A percentile compares a stretch with the other conserved stretches of the same genome.
Conservation (phyloP, 208 protist species). For the Leishmania mexicana region DNA sequence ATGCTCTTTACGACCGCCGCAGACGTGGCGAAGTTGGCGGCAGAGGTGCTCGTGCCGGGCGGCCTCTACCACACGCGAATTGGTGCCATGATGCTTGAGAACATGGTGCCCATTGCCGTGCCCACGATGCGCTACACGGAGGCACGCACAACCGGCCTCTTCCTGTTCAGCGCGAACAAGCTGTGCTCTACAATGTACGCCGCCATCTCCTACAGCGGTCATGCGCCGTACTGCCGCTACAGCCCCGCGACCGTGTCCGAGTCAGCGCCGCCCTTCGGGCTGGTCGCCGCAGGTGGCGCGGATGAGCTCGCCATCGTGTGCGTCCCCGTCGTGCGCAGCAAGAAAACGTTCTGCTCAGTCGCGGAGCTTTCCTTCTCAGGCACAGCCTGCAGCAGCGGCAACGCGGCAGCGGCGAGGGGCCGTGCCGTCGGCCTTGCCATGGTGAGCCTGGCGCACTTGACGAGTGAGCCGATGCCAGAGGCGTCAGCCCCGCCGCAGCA, state of each 20-base stretch:
- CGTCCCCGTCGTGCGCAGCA: slow-evolving; percentile 1
- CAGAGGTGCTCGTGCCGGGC: slow-evolving; percentile 35
- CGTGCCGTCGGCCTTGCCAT: slow-evolving; percentile 20
- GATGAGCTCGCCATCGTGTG: slow-evolving; percentile 52
- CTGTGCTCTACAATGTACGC: slow-evolving; percentile 24
- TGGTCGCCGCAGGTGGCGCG: slow-evolving; percentile 24
- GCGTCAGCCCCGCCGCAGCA: neutral
- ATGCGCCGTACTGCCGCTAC: slow-evolving; percentile 21
- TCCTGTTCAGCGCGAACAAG: slow-evolving; percentile 22
- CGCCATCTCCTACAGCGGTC: neutral
- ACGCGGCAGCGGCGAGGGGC: neutral
- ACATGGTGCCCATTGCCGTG: neutral
- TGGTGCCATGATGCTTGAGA: slow-evolving; percentile 22
- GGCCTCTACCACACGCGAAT: slow-evolving; percentile 30
- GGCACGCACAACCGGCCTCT: slow-evolving; percentile 33
- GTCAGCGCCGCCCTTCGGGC: slow-evolving; percentile 27
- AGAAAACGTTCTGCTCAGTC: slow-evolving; percentile 17
- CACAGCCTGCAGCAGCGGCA: neutral
- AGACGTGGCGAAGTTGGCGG: slow-evolving; percentile 38
- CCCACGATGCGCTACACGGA: slow-evolving; percentile 7
- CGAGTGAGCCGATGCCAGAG: slow-evolving; percentile 1
- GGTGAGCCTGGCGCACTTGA: slow-evolving; percentile 19
- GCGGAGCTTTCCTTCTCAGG: slow-evolving; percentile 22
- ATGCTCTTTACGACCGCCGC: slow-evolving; percentile 62
- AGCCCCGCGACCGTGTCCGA: slow-evolving; percentile 1